These are phyloP conservation scores for Phanerochaete sordida DNA, from an alignment of 768 basidiomycete species.

Conservation along the genomic window DNA sequence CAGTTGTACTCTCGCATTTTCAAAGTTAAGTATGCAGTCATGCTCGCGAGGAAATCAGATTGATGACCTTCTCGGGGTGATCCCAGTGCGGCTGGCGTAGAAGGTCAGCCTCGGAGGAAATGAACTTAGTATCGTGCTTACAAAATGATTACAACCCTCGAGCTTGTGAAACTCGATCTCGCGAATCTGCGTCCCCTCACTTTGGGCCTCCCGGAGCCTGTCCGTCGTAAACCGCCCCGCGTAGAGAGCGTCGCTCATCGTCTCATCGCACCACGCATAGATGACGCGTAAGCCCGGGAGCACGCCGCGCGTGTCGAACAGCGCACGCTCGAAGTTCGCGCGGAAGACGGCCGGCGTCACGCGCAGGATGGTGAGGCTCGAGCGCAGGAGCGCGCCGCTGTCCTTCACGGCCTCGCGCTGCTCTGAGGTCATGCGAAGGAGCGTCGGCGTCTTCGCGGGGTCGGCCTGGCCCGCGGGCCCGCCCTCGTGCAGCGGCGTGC, in stretches of 20 bases:
- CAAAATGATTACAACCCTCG: conserved; percentile 16
- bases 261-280: conserved; percentile 11
- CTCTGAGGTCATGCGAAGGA: background rate
- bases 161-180: background rate
- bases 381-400: background rate
- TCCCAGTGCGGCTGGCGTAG: conserved; percentile 18
- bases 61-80: conserved; percentile 10
- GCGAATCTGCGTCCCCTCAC: background rate
- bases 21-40: background rate
- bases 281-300: conserved; percentile 5
- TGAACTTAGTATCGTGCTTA: conserved; percentile 2
- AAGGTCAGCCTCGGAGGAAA: background rate
- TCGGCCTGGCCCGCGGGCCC: background rate
- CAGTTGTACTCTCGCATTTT: no score
- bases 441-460: background rate
- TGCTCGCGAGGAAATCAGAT: background rate
- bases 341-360: background rate
- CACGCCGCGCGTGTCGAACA: conserved; percentile 6
- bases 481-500: conserved; percentile 2
- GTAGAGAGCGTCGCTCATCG: conserved; percentile 5
- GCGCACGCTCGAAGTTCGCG: conserved; percentile 7
- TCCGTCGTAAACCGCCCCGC: conserved; percentile 1
- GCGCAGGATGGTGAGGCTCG: background rate
- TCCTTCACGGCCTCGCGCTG: background rate
- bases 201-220: background rate